phyloP scores from a whole-genome alignment of 2,329 filamentous ascomycete species.

The Lecanicillium sp. region DNA sequence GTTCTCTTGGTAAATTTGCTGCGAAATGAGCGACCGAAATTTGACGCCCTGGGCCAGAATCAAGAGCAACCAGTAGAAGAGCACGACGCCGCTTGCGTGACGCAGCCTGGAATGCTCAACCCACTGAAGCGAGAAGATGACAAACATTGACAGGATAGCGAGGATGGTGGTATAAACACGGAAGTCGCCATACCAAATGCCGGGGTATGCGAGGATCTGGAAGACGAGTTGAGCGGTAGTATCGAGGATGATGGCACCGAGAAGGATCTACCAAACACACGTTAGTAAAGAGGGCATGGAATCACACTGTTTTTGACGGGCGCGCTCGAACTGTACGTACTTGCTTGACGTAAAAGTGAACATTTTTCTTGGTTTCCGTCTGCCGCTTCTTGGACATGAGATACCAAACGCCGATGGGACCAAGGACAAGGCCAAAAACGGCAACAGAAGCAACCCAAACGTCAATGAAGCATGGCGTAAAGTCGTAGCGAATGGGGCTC shows the following conservation, averaged over 20 bases:
- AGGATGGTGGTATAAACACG: slow-evolving; percentile 73
- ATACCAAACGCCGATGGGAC: slow-evolving; percentile 71
- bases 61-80: slow-evolving; percentile 89
- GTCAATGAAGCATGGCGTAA: slow-evolving; percentile 96
- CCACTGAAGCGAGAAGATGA: slow-evolving; percentile 77
- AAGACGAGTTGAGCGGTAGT: slow-evolving; percentile 65
- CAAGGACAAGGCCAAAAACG: slow-evolving; percentile 69
- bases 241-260: slow-evolving; percentile 59
- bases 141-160: slow-evolving; percentile 61
- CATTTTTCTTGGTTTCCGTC: slow-evolving; percentile 65
- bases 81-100: slow-evolving; percentile 76
- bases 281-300: slow-evolving; percentile 4
- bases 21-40: slow-evolving; percentile 75
- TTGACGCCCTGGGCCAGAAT: slow-evolving; percentile 73
- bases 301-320: not conserved
- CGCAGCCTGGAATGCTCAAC: slow-evolving; percentile 75
- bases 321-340: slow-evolving; percentile 38
- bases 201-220: slow-evolving; percentile 62
- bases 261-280: slow-evolving; percentile 35
- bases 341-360: slow-evolving; percentile 90
- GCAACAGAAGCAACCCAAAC: slow-evolving; percentile 76
- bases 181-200: slow-evolving; percentile 72
- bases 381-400: slow-evolving; percentile 56
- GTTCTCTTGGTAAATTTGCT: slow-evolving; percentile 58
- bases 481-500: slow-evolving; percentile 80